Evolutionary conservation across 2,329 filamentous ascomycete species (phyloP).

Genomic region (Xylaria sp.): DNA sequence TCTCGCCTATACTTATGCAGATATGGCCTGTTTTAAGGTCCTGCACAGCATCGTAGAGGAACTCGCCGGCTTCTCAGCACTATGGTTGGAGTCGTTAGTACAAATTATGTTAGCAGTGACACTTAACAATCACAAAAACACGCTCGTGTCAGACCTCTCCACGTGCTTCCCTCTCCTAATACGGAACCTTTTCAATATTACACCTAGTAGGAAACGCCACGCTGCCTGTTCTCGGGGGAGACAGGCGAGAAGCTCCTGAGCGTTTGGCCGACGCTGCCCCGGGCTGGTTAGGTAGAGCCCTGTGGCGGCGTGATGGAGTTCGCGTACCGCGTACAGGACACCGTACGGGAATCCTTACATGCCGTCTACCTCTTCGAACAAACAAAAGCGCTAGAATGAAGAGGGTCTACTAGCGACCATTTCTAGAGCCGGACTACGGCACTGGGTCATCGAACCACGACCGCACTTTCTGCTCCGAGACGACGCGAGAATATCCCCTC

Average conservation of each 20-base stretch:
- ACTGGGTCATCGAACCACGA: constrained; percentile 6
- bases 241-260: neutral
- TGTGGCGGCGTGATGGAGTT: constrained; percentile 12
- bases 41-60: neutral
- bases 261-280: neutral
- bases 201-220: neutral
- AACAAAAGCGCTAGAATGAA: neutral
- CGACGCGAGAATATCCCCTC: neutral
- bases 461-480: constrained; percentile 14
- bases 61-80: constrained; percentile 1
- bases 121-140: constrained; percentile 6
- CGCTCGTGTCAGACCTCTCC: constrained; percentile 4
- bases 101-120: constrained; percentile 9
- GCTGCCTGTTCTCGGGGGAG: neutral
- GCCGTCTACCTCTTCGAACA: constrained; percentile 13
- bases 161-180: constrained; percentile 3
- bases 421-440: neutral
- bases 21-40: neutral
- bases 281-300: constrained; percentile 6
- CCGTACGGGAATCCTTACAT: neutral
- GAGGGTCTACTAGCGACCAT: neutral
- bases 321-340: constrained; percentile 11
- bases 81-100: neutral
- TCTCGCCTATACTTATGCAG: constrained; percentile 2
- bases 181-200: constrained; percentile 11